phyloP scores from a whole-genome alignment of 2,329 filamentous ascomycete species.

The Stromatinia cepivora region DNA sequence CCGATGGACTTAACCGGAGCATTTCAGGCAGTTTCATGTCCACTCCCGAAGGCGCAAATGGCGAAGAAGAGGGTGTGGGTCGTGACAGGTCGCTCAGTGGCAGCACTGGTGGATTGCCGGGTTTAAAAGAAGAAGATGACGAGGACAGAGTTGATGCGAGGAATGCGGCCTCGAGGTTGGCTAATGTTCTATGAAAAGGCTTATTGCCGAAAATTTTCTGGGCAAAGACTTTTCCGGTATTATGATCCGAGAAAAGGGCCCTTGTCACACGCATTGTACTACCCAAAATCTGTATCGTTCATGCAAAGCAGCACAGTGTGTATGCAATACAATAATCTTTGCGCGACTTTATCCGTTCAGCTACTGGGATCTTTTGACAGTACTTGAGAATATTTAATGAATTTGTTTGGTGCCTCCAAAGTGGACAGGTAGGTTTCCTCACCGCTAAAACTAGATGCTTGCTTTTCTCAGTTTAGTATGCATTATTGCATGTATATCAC shows the following conservation, averaged over 20 bases:
- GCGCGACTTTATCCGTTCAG: conserved; percentile 21
- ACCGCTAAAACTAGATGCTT: conserved; percentile 18
- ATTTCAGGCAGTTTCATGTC: conserved; percentile 71
- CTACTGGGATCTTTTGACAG: conserved; percentile 17
- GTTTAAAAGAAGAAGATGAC: conserved; percentile 76
- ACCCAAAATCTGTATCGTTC: conserved; percentile 24
- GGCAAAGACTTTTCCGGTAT: conserved; percentile 12
- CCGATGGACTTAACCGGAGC: conserved; percentile 75
- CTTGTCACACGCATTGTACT: conserved; percentile 20
- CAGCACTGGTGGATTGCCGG: conserved; percentile 51
- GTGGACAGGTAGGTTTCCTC: conserved; percentile 8
- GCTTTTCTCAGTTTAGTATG: background rate
- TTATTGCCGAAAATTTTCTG: conserved; percentile 5
- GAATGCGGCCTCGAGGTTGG: conserved; percentile 87
- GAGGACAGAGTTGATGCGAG: conserved; percentile 92
- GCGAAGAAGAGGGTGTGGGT: conserved; percentile 47
- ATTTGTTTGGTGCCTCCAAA: conserved; percentile 8
- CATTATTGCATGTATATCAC: conserved; percentile 16
- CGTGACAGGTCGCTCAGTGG: conserved; percentile 39
- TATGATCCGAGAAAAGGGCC: conserved; percentile 17
- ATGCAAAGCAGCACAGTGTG: conserved; percentile 21
- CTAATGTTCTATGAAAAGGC: conserved; percentile 22
- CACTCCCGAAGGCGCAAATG: conserved; percentile 63
- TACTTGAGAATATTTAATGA: conserved; percentile 12
- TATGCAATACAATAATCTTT: conserved; percentile 25